Conservation (phyloP, 345 rosid genomes). For the Lepidium aucheri region DNA sequence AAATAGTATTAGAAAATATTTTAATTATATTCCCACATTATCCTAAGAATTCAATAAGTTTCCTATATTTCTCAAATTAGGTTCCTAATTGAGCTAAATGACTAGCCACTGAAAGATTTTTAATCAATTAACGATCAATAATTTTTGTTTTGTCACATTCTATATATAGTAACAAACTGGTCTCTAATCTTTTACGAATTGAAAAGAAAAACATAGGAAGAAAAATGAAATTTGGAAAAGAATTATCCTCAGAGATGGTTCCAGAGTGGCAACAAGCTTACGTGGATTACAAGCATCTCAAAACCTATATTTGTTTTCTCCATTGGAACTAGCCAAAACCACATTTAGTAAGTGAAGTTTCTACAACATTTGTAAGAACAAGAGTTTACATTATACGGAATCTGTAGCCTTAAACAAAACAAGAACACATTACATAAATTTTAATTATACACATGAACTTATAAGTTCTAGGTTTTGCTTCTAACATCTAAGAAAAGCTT, state of each 20-base stretch:
- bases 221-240: conserved; percentile 65
- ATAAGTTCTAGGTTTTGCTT: not conserved
- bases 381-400: too few relatives aligned
- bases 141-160: too few relatives aligned
- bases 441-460: not conserved
- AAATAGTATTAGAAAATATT: too few relatives aligned
- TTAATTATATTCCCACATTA: too few relatives aligned
- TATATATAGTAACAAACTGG: not conserved
- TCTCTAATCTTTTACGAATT: not conserved
- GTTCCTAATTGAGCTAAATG: too few relatives aligned
- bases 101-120: too few relatives aligned
- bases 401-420: too few relatives aligned
- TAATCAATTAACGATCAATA: too few relatives aligned
- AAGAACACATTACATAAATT: not conserved
- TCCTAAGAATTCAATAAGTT: too few relatives aligned
- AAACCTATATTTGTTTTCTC: conserved; percentile 42
- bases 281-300: conserved; percentile 50
- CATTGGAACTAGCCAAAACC: conserved; percentile 16
- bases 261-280: conserved; percentile 69
- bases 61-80: too few relatives aligned
- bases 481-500: not conserved
- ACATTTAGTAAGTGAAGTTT: not conserved
- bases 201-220: too few relatives aligned
- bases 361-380: too few relatives aligned
- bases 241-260: conserved; percentile 46